Evolutionary conservation across 768 basidiomycete genomes (phyloP), one percentile per base, ranked within the genome.

Genomic region (Pseudohyphozyma bogoriensis): DNA sequence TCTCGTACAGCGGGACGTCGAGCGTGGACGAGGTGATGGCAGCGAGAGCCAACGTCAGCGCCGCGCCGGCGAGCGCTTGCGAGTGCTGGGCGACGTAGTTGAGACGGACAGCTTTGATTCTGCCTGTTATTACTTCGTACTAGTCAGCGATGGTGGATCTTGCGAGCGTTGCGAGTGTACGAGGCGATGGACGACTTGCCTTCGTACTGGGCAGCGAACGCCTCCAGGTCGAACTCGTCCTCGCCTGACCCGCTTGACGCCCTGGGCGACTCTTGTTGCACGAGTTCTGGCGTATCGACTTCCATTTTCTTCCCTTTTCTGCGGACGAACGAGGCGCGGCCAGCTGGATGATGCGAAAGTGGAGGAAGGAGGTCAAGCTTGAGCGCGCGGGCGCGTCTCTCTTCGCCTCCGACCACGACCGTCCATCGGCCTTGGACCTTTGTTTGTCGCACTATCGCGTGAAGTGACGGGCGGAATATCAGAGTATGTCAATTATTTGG

Each of bases 191-290:
- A 4, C 10, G 20, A 52, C 76, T 45, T 46, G 86, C 89, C 87
- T 64, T 83, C 78, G 75, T 91, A 92, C 55, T 81, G 80, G 45
- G 84, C 77, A 60, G 85, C 82, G 72, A 88, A 86, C 44, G 81
- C 73, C 59, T 92, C 90, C 55, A 92, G 80, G 70, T 93, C 89
- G 70, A 89, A 91, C 6, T 79, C 16, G 62, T 28, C 50, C 74
- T 24, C 28, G 52, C 54, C 32, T 45, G 64, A 15, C 10, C n/a
- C 1, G 64, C 45, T 18, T 24, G 49, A 7, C 20, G n/a, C 12
- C 31, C 22, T 8, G 37, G 26, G 1, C 32, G 13, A 12, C 42
- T 15, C 16, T 44, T 35, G 6, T 33, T 28, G 24, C 51, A 44
- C 2, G 44, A 3, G 31, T n/a, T n/a, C n/a, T n/a, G n/a, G n/a